These are phyloP conservation scores for Ailanthus altissimus DNA, from an alignment of 345 rosid species.

Conservation along the genomic window DNA sequence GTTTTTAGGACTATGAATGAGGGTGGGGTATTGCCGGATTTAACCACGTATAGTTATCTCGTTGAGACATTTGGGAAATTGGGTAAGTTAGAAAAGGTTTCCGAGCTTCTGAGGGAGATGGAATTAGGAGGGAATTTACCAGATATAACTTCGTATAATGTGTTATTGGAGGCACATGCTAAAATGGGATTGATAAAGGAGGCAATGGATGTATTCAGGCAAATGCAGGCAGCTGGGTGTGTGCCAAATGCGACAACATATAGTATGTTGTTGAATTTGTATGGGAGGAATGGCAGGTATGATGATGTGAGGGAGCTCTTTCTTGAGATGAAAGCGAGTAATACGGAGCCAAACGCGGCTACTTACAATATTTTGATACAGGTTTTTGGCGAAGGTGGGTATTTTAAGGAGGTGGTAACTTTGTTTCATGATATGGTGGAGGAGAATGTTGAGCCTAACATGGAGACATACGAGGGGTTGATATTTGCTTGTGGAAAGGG, in stretches of 20 bases:
- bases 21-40: slow-evolving; percentile 85
- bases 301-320: slow-evolving; percentile 89
- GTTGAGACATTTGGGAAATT: slow-evolving; percentile 81
- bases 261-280: slow-evolving; percentile 74
- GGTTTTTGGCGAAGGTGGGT: slow-evolving; percentile 95
- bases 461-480: slow-evolving; percentile 90
- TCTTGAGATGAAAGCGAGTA: slow-evolving; percentile 93
- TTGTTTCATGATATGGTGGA: slow-evolving; percentile 95
- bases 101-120: slow-evolving; percentile 75
- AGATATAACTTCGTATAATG: slow-evolving; percentile 77
- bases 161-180: slow-evolving; percentile 79
- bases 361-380: slow-evolving; percentile 81
- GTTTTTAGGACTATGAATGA: slow-evolving; percentile 93
- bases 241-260: slow-evolving; percentile 70
- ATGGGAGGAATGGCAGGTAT: slow-evolving; percentile 75
- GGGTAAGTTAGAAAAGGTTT: slow-evolving; percentile 65
- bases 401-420: slow-evolving; percentile 93
- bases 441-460: slow-evolving; percentile 84
- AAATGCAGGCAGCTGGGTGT: slow-evolving; percentile 87
- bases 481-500: slow-evolving; percentile 90
- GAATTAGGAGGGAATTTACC: slow-evolving; percentile 77
- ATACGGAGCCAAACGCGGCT: slow-evolving; percentile 78
- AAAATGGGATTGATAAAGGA: slow-evolving; percentile 68
- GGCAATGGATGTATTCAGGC: slow-evolving; percentile 81
- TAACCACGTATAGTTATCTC: slow-evolving; percentile 66